Evolutionary conservation across 306 rosid species (phyloP).

Genomic region (Vicia sativa): DNA sequence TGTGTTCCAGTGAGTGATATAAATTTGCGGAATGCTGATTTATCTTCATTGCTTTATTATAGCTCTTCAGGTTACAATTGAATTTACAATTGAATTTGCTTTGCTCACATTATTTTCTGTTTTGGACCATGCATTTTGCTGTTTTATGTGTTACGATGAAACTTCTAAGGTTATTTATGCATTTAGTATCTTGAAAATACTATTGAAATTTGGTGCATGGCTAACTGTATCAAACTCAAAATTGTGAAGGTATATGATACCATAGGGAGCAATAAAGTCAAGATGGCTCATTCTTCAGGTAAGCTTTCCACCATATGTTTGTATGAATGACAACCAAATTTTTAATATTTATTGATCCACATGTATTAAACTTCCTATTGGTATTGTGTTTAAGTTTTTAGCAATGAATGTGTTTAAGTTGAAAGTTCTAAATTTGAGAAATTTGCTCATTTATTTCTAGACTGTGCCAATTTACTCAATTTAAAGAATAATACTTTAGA

Average conservation of each 20-base stretch:
- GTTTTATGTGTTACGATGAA: slow-evolving; percentile 14
- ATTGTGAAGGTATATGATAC: slow-evolving; percentile 89
- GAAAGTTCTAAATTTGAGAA: slow-evolving; percentile 17
- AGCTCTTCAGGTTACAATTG: slow-evolving; percentile 39
- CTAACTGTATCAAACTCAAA: slow-evolving; percentile 44
- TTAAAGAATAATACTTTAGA: slow-evolving; percentile 19
- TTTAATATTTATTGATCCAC: slow-evolving; percentile 30
- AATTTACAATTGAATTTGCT: slow-evolving; percentile 42
- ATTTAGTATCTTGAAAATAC: slow-evolving; percentile 30
- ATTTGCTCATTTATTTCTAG: slow-evolving; percentile 34
- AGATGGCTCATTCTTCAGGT: slow-evolving; percentile 69
- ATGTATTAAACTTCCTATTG: slow-evolving; percentile 30
- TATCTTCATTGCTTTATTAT: slow-evolving; percentile 39
- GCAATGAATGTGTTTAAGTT: neutral
- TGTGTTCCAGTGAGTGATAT: slow-evolving; percentile 95
- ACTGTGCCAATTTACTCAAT: slow-evolving; percentile 21
- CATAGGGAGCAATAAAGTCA: slow-evolving; percentile 80
- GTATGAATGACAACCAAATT: slow-evolving; percentile 23
- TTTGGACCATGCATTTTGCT: slow-evolving; percentile 26
- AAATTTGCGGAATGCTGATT: slow-evolving; percentile 43
- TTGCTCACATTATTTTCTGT: slow-evolving; percentile 33
- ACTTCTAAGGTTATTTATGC: slow-evolving; percentile 21
- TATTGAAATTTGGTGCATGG: slow-evolving; percentile 32
- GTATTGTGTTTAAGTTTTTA: slow-evolving; percentile 4
- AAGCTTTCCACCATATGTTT: slow-evolving; percentile 32